Evolutionary conservation across 306 rosid genomes (phyloP), one percentile per base, ranked within the genome.

Genomic region (Cucurbita maxima): DNA sequence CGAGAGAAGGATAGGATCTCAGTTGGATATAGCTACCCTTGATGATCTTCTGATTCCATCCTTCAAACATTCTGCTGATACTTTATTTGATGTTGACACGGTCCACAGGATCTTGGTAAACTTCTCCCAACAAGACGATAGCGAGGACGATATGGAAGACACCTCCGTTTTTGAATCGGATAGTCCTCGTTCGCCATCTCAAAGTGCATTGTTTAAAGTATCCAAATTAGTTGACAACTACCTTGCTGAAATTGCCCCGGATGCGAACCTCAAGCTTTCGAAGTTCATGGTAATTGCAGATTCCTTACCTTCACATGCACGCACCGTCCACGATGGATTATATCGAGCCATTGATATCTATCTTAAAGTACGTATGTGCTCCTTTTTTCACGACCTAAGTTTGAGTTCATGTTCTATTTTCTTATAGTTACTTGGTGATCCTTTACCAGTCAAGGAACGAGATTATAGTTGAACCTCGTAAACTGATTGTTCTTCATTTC

Each of bases 171-270:
- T 95, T 16, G 99, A 88, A 84, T 88, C 96, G 3, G 96, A 95
- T 66, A 87, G 96, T 75, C 96, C 96, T 69, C 87, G 41, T 76
- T 89, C 97, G 0, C 99, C 99, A 71, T 86, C 99, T 8, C 96
- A 91, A 79, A 74, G 90, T 8, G 88, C 97, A 2, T 74, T 95
- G 76, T 86, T 86, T 37, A 95, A 95, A 77, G 99, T 95, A 60
- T 79, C 96, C 3, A 95, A 91, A 75, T 72, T 95, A 77, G 87
- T 95, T 58, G 97, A 95, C 83, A 95, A 88, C 73, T 95, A 95
- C 89, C 91, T 95, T 14, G 93, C 97, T 3, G 99, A 95, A 79
- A 95, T 95, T 41, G 96, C 99, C 30, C 96, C 99, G 12, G 99
- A 95, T 78, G 95, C 97, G 48, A 95, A 95, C 84, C 89, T 95